A percentile compares a stretch with the other conserved stretches of the same genome.
Conservation (phyloP, 306 rosid genomes). For the Urtica urens region DNA sequence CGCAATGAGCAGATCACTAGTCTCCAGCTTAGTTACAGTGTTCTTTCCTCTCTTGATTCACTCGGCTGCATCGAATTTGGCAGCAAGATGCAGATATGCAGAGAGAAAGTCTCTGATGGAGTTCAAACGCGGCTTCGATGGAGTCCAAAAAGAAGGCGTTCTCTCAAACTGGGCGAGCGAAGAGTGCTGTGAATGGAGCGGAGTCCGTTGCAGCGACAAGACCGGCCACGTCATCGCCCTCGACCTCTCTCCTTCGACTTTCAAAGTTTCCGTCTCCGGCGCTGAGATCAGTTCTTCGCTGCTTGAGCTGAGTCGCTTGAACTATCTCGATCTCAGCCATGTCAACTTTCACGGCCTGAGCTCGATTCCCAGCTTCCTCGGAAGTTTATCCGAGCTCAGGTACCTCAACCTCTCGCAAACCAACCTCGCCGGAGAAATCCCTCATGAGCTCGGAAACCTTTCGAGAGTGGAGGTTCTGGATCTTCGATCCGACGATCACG, state of each 20-base stretch:
- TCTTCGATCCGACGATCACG: neutral
- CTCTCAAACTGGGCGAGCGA: constrained; percentile 3
- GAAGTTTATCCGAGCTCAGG: neutral
- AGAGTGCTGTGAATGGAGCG: constrained; percentile 7
- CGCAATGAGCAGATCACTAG: neutral
- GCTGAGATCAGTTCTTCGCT: neutral
- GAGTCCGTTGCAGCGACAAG: neutral
- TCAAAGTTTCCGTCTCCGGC: neutral
- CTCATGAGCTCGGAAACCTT: constrained; percentile 4
- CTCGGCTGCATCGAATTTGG: too few relatives aligned
- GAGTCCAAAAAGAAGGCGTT: neutral
- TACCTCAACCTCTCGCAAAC: constrained; percentile 3
- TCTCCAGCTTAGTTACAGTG: too few relatives aligned
- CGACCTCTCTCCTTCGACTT: constrained; percentile 1
- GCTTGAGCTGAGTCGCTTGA: constrained; percentile 6
- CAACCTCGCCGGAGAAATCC: neutral
- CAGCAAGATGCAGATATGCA: neutral
- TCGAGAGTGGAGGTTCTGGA: constrained; percentile 2
- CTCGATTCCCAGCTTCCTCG: neutral
- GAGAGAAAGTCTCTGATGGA: constrained; percentile 7
- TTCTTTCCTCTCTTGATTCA: neutral
- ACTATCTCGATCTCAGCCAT: neutral
- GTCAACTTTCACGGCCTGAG: neutral
- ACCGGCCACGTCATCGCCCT: constrained; percentile 2
- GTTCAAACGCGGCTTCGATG: neutral